Conservation (phyloP, 1,284 basidiomycete species). For the Tylopilus sp. region DNA sequence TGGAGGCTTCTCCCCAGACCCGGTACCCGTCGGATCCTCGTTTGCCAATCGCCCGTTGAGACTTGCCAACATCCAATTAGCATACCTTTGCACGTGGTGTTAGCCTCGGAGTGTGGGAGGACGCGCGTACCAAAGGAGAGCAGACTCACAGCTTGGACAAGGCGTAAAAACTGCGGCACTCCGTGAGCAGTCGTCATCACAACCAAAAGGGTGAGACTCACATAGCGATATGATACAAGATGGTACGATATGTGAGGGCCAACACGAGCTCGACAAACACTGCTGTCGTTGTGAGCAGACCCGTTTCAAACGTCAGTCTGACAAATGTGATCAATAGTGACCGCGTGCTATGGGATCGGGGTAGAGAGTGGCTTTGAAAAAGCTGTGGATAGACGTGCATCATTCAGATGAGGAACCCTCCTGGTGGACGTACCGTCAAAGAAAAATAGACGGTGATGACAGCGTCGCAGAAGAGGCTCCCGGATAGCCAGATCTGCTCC, state of each 20-base stretch:
- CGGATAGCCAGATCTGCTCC: background rate
- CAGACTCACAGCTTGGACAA: background rate
- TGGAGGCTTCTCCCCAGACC: no score
- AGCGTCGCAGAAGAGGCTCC: background rate
- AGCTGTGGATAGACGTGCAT: background rate
- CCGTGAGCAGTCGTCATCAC: background rate
- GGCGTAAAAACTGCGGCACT: no score
- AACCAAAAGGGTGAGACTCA: no score
- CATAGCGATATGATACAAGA: background rate
- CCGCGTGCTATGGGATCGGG: background rate
- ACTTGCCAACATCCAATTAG: background rate
- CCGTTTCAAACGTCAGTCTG: background rate
- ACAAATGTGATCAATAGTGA: background rate
- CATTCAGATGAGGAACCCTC: no score
- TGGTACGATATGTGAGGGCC: background rate
- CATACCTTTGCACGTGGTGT: no score
- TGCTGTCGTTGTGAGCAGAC: background rate
- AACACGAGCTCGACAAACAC: background rate
- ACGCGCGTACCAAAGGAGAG: background rate
- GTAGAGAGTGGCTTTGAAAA: background rate
- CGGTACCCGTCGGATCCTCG: no score
- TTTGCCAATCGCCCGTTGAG: background rate
- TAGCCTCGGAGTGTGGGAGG: no score
- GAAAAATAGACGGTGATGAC: background rate
- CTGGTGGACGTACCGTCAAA: no score